phyloP scores from a whole-genome alignment of 805 yeast species.

The Pichia nanzhaoensis region DNA sequence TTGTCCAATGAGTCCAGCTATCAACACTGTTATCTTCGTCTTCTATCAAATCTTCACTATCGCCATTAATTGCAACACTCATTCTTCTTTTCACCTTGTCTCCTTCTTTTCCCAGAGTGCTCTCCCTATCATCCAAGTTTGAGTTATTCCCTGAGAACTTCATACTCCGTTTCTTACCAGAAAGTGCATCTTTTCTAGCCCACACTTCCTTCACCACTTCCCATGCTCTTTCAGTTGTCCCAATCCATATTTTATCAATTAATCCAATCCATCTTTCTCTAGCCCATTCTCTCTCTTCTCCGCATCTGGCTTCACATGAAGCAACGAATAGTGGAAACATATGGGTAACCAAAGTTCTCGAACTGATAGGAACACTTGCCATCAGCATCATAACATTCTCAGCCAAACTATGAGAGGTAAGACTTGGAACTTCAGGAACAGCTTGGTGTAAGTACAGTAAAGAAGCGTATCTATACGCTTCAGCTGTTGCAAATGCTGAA shows the following conservation, averaged over 20 bases:
- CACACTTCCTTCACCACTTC: slow-evolving; percentile 70
- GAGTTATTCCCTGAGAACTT: neutral
- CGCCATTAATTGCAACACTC: slow-evolving; percentile 35
- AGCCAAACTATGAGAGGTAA: slow-evolving; percentile 48
- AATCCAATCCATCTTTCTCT: slow-evolving; percentile 50
- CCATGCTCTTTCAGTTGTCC: slow-evolving; percentile 57
- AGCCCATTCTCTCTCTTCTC: slow-evolving; percentile 59
- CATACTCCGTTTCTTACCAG: slow-evolving; percentile 16
- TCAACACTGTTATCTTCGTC: slow-evolving; percentile 34
- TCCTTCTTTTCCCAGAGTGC: slow-evolving; percentile 13
- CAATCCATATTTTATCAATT: slow-evolving; percentile 52
- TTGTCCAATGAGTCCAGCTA: slow-evolving; percentile 58
- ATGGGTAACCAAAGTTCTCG: slow-evolving; percentile 51
- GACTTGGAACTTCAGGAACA: slow-evolving; percentile 60
- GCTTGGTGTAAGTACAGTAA: slow-evolving; percentile 60
- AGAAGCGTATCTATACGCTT: slow-evolving; percentile 57
- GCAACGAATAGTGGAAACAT: slow-evolving; percentile 60
- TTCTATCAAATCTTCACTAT: slow-evolving; percentile 32
- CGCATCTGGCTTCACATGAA: slow-evolving; percentile 56
- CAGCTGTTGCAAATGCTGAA: slow-evolving; percentile 62
- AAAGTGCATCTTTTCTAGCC: slow-evolving; percentile 49
- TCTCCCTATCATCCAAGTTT: slow-evolving; percentile 8
- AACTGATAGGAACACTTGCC: slow-evolving; percentile 55
- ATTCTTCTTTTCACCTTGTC: slow-evolving; percentile 22
- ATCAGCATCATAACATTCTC: slow-evolving; percentile 52